phyloP scores from a whole-genome alignment of 768 basidiomycete genomes.

The Trametes villosa region DNA sequence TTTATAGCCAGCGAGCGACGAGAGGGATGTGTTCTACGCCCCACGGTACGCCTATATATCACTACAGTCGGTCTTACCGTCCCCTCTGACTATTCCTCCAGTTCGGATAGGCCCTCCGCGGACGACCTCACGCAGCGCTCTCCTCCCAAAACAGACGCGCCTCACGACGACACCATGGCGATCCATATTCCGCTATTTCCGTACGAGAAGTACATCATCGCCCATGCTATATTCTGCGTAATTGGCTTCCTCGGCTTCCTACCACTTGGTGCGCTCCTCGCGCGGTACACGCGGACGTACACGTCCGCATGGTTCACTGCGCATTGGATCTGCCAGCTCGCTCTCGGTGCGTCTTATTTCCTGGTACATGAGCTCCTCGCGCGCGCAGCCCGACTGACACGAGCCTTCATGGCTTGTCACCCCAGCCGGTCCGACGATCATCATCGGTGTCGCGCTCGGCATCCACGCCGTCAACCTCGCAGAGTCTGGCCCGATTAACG shows the following conservation, averaged over 20 bases:
- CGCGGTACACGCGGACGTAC: slow-evolving; percentile 57
- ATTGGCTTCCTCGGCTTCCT: slow-evolving; percentile 61
- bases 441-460: slow-evolving; percentile 51
- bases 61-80: not conserved
- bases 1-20: slow-evolving; percentile 7
- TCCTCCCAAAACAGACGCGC: no score
- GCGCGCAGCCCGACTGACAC: not conserved
- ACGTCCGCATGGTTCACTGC: slow-evolving; percentile 44
- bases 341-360: slow-evolving; percentile 36
- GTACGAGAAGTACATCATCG: slow-evolving; percentile 51
- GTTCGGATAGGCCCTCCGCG: not conserved
- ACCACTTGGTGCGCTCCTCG: slow-evolving; percentile 57
- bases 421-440: slow-evolving; percentile 53
- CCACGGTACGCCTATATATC: not conserved
- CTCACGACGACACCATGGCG: not conserved
- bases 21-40: not conserved
- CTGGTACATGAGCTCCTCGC: not conserved
- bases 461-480: slow-evolving; percentile 40
- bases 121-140: not conserved
- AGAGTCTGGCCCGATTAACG: slow-evolving; percentile 37
- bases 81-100: not conserved
- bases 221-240: slow-evolving; percentile 55
- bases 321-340: slow-evolving; percentile 53
- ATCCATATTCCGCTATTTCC: slow-evolving; percentile 41
- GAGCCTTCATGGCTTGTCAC: not conserved